Evolutionary conservation across 192 early-diverging fungal genomes (phyloP).

Genomic region (Coemansia sp.): DNA sequence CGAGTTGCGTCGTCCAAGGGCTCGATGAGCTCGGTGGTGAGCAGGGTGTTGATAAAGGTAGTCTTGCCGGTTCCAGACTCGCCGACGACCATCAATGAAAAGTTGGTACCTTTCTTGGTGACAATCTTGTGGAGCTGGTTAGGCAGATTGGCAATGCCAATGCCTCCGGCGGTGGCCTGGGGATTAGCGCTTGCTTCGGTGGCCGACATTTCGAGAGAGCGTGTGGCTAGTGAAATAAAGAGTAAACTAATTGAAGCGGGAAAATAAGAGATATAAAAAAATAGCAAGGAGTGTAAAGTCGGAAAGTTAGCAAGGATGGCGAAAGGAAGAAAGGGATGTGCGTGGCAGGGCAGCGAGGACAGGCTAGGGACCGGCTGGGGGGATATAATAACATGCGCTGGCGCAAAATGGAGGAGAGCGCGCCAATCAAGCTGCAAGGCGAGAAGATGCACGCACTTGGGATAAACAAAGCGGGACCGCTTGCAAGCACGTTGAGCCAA

Average conservation of each 20-base stretch:
- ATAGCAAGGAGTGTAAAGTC: constrained; percentile 15
- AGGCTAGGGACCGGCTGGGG: constrained; percentile 10
- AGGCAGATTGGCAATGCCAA: constrained; percentile 97
- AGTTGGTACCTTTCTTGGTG: constrained; percentile 92
- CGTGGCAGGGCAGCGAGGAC: constrained; percentile 6
- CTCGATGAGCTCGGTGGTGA: constrained; percentile 91
- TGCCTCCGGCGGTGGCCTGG: constrained; percentile 57
- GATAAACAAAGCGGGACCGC: constrained; percentile 13
- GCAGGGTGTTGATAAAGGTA: constrained; percentile 98
- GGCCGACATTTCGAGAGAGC: constrained; percentile 41
- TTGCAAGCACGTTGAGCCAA: neutral
- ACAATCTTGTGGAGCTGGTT: constrained; percentile 99
- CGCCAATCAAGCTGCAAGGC: constrained; percentile 15
- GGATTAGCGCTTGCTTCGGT: constrained; percentile 46
- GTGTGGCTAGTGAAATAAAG: constrained; percentile 6
- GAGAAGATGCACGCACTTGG: constrained; percentile 1
- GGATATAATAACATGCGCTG: constrained; percentile 3
- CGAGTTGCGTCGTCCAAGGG: constrained; percentile 78
- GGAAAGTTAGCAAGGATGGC: constrained; percentile 9
- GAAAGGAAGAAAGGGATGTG: constrained; percentile 9
- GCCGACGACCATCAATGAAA: constrained; percentile 95
- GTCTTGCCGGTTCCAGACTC: constrained; percentile 98
- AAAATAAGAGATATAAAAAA: neutral
- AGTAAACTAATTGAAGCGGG: neutral
- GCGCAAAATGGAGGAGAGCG: neutral